Conservation (phyloP, 371 early-diverging fungal species). For the Mortierella sp. region DNA sequence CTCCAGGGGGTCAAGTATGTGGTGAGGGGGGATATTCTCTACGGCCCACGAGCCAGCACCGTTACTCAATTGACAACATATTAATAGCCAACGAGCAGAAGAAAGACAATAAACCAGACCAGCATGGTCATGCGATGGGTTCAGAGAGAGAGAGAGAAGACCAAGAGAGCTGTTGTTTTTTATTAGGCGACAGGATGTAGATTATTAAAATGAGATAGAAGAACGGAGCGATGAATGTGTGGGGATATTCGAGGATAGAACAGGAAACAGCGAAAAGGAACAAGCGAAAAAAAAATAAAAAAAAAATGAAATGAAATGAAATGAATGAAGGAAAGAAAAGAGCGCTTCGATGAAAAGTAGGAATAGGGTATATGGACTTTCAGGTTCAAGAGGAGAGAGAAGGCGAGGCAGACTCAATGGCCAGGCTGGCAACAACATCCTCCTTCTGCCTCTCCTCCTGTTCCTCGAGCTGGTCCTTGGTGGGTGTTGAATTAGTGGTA, state of each 20-base stretch:
- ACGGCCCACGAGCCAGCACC: slow-evolving; percentile 21
- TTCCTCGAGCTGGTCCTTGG: not conserved
- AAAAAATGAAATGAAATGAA: not conserved
- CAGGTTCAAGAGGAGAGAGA: not conserved
- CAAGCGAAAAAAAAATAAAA: not conserved
- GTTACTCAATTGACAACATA: not conserved
- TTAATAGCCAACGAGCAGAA: not conserved
- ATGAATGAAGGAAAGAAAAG: not conserved
- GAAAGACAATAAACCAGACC: not conserved
- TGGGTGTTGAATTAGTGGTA: not conserved
- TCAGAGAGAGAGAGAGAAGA: not conserved
- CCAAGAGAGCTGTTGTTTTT: not conserved
- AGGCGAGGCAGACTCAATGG: not conserved
- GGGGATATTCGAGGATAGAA: not conserved
- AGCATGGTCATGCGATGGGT: no score
- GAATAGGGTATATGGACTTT: slow-evolving; percentile 12
- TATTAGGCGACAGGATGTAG: not conserved
- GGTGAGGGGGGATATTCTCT: slow-evolving; percentile 56
- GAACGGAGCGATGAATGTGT: not conserved
- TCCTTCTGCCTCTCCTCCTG: not conserved
- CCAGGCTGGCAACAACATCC: slow-evolving; percentile 5
- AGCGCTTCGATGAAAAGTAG: not conserved
- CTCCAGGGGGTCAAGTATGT: slow-evolving; percentile 55
- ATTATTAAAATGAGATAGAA: not conserved
- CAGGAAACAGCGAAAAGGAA: not conserved